phyloP scores from a whole-genome alignment of 495 filamentous ascomycete genomes.

The Astrothelium subdiscretum region DNA sequence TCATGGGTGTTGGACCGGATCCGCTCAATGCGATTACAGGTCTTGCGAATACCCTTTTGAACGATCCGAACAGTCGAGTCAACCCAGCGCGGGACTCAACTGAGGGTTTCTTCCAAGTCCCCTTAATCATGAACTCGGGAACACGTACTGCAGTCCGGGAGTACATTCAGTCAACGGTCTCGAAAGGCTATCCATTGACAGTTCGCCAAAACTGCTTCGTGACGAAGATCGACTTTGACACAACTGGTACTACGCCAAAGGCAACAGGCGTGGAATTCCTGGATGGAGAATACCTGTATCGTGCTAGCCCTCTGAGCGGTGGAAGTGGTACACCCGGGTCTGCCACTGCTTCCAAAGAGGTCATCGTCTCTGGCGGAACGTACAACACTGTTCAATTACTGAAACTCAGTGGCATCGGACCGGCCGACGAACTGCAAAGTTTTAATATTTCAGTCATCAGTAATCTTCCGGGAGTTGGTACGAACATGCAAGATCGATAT shows the following conservation, averaged over 20 bases:
- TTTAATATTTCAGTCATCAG: constrained; percentile 40
- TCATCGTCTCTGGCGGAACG: constrained; percentile 49
- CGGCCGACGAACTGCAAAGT: constrained; percentile 33
- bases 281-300: constrained; percentile 46
- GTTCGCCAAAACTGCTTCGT: constrained; percentile 49
- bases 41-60: constrained; percentile 41
- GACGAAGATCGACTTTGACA: constrained; percentile 47
- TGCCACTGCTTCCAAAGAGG: not conserved
- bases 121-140: constrained; percentile 33
- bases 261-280: constrained; percentile 56
- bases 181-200: constrained; percentile 46
- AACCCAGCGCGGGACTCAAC: constrained; percentile 27
- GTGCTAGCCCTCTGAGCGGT: constrained; percentile 37
- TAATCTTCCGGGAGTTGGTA: constrained; percentile 50
- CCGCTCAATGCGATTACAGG: constrained; percentile 28
- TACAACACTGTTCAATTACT: constrained; percentile 55
- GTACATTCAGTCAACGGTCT: constrained; percentile 40
- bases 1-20: constrained; percentile 39
- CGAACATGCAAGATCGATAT: constrained; percentile 53
- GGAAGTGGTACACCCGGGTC: not conserved
- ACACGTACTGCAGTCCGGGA: constrained; percentile 42
- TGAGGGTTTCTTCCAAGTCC: constrained; percentile 42
- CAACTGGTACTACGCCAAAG: constrained; percentile 29
- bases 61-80: constrained; percentile 40
- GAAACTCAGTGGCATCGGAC: constrained; percentile 52